Percentiles rank a stretch among this genome's conserved stretches.
phyloP scores from a whole-genome alignment of 768 basidiomycete species.

The Suillus spraguei region DNA sequence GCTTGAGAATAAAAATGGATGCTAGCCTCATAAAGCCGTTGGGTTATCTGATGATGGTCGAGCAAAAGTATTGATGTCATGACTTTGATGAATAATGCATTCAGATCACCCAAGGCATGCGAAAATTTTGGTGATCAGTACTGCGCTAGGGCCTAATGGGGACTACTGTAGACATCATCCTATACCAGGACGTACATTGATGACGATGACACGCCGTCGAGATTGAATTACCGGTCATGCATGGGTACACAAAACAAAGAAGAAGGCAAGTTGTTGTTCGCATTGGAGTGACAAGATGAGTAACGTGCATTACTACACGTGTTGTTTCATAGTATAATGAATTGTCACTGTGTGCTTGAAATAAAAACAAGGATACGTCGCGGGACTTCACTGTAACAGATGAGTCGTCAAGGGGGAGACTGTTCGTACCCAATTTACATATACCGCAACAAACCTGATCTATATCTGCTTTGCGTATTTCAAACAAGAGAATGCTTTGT shows the following conservation, averaged over 20 bases:
- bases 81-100: neutral
- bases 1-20: neutral
- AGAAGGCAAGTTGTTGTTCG: neutral
- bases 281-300: neutral
- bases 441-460: slow-evolving; percentile 6
- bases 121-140: neutral
- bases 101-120: neutral
- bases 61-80: neutral
- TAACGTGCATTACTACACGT: neutral
- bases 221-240: neutral
- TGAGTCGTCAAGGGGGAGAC: neutral
- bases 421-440: neutral
- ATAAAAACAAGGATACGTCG: slow-evolving; percentile 22
- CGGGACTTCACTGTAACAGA: slow-evolving; percentile 29
- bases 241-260: neutral
- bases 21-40: neutral
- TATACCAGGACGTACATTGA: neutral
- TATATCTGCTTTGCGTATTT: slow-evolving; percentile 10
- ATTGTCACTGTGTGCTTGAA: neutral
- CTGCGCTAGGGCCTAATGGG: neutral
- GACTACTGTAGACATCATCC: neutral
- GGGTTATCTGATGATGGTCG: neutral
- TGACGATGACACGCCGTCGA: neutral
- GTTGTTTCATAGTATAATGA: slow-evolving; percentile 1
- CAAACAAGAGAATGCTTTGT: slow-evolving; percentile 15